Conservation (phyloP, 129 eudicot species). For the Rutidosis leptorrhynchoides region DNA sequence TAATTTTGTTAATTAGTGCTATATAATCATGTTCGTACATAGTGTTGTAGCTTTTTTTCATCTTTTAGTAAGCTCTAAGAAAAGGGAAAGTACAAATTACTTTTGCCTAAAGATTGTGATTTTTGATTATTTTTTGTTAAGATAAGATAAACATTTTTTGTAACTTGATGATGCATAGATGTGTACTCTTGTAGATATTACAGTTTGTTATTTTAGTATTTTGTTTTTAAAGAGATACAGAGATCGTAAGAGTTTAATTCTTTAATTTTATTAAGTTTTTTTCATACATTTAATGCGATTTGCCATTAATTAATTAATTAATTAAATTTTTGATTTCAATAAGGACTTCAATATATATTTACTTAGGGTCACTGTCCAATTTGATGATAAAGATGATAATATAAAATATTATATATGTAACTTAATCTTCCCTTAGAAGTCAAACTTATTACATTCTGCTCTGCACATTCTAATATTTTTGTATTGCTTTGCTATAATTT, state of each 20-base stretch:
- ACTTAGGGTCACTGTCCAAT: constrained; percentile 18
- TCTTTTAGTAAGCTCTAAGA: constrained; percentile 1
- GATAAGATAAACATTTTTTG: neutral
- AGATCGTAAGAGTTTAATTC: no score
- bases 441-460: constrained; percentile 17
- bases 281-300: no score
- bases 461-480: constrained; percentile 2
- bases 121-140: constrained; percentile 16
- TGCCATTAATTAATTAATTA: no score
- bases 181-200: no score
- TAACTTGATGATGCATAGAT: no score
- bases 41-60: constrained; percentile 18
- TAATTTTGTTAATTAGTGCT: no score
- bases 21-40: constrained; percentile 20
- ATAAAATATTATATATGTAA: constrained; percentile 16
- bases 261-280: no score
- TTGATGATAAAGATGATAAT: constrained; percentile 31
- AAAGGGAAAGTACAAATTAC: constrained; percentile 1
- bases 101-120: constrained; percentile 20
- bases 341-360: no score
- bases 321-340: no score
- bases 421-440: constrained; percentile 36
- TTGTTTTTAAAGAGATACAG: no score
- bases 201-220: no score
- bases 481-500: neutral